A percentile compares a stretch with the other conserved stretches of the same genome.
Evolutionary conservation across 106 monocot species (phyloP).

Genomic region (Acorus gramineus): DNA sequence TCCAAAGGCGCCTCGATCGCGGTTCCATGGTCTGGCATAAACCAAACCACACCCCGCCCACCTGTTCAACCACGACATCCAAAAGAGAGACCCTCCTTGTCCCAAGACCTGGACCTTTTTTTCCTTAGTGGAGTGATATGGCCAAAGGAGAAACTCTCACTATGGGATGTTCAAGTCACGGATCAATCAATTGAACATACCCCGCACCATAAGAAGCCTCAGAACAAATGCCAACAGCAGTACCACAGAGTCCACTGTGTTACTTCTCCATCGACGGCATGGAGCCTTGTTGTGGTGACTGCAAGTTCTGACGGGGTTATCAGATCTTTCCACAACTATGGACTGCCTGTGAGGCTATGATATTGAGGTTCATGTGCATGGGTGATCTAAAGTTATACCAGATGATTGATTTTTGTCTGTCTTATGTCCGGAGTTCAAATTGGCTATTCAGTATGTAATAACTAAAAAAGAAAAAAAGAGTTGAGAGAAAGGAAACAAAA

Average conservation of each 20-base stretch:
- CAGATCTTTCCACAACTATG: constrained; percentile 80
- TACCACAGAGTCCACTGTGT: constrained; percentile 2
- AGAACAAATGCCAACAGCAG: not conserved
- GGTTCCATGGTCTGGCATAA: constrained; percentile 47
- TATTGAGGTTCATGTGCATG: no score
- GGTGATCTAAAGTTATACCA: no score
- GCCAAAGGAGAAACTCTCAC: constrained; percentile 72
- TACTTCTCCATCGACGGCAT: constrained; percentile 15
- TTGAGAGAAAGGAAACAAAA: no score
- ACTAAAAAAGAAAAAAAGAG: no score
- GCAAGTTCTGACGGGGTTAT: constrained; percentile 54
- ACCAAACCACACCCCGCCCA: not conserved
- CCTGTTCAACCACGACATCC: constrained; percentile 14
- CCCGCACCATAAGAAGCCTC: not conserved
- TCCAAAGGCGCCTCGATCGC: constrained; percentile 52
- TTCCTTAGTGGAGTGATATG: constrained; percentile 46
- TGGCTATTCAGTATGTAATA: no score
- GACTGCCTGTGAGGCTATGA: constrained; percentile 66
- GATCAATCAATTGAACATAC: not conserved
- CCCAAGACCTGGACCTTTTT: constrained; percentile 33
- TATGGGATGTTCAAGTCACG: not conserved
- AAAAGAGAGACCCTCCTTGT: constrained; percentile 18
- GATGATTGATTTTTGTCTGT: no score
- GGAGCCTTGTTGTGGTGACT: constrained; percentile 63
- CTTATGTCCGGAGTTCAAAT: no score